Evolutionary conservation across 345 rosid genomes (phyloP), one percentile per base, ranked within the genome.

Genomic region (Linum tenue): DNA sequence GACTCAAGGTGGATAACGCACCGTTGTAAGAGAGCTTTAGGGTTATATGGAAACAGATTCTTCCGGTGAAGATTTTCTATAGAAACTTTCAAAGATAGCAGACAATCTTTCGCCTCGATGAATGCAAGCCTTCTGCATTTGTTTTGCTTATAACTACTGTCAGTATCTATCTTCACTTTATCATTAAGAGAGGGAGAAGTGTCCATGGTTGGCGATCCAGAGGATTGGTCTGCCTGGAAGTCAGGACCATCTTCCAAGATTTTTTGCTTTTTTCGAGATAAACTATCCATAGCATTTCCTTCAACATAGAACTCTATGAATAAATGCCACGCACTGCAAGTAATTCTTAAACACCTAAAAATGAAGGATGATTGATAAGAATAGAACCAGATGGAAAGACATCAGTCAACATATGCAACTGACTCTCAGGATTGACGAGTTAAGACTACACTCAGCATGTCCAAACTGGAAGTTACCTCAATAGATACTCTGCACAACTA

Each of bases 11-110:
- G 31, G 14, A 55, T 56, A 65, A 59, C 72, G 14, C n/a, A 86
- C 98, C 91, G 84, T 75, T 81, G 83, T 57, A 92, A 74, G 78
- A 92, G 95, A 59, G 79, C 87, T 69, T 77, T 74, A 36, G 97
- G 94, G 73, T 89, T 86, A 68, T 89, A 89, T 7, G 92, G 87
- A 78, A 92, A 86, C 58, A 92, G 69, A 41, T 79, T 82, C 83
- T 86, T 89, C 66, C 40, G 69, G 68, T 82, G 84, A 70, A 92
- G 92, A 76, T 72, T 84, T 73, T 81, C 85, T 62, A 82, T 53
- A 38, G 92, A 84, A 36, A 44, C 68, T 77, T 83, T 89, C 64
- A 92, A 78, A n/a, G 86, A 83, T 80, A 89, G 79, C 79, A 92
- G 77, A 73, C 98, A 92, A 60, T 71, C 64, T 76, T 78, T 83